Evolutionary conservation across 2,329 filamentous ascomycete genomes (phyloP), one percentile per base, ranked within the genome.

Genomic region (Aspergillus versicolor): DNA sequence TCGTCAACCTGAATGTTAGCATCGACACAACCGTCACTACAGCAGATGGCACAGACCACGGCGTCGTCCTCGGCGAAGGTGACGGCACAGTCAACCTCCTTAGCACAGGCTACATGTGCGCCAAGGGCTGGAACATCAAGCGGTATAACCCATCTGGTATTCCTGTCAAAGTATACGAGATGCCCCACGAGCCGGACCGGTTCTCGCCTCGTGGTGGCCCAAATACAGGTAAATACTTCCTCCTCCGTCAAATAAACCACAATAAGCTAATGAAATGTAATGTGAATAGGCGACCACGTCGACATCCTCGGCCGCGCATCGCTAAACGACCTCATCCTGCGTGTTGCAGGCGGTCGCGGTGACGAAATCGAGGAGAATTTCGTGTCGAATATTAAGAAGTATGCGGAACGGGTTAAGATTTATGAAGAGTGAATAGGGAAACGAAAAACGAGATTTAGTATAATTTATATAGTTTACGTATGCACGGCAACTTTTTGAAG

Each of bases 1-100:
- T 84, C n/a, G 86, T 85, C 6, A 86, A 83, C 17, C 65, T 76
- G 15, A 76, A 76, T 46, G 75, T 83, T 34, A 82, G 79, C 27
- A 82, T 84, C 51, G 82, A 84, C 63, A 83, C 81, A 1, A 75
- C 74, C 11, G 75, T 79, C 34, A 80, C 75, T 2, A 73, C 74
- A 24, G 74, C 73, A 19, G 73, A 77, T 19, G 65, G 69, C 17
- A 74, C 84, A 4, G 92, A 99, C 70, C 94, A 90, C 63, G 94
- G 94, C 22, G 91, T 99, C n/a, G 82, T 96, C 34, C 88, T 97
- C 82, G 93, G 93, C 38, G 94, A 97, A 73, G 94, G 94, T 4
- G 94, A 99, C 66, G 94, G 94, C 1, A 99, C 94, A 0, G 94
- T 99, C 42, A 96, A 92, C 63, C 75, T 99, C n/a, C 77, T 99